These are phyloP conservation scores for Fusarium zealandicum DNA, from an alignment of 2,329 filamentous ascomycete species.

Conservation along the genomic window DNA sequence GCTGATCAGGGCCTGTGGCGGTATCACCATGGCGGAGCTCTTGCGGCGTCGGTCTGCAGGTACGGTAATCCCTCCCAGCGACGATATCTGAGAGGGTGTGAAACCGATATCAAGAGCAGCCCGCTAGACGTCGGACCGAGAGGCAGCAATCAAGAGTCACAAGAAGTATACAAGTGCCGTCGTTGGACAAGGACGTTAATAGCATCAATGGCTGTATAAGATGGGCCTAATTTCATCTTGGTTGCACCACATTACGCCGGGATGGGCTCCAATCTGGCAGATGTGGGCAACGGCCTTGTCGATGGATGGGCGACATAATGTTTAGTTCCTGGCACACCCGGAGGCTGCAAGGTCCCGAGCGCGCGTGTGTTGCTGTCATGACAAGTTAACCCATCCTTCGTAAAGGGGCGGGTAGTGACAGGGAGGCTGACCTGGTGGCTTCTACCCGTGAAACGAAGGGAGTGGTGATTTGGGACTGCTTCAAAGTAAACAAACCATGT, in stretches of 20 bases:
- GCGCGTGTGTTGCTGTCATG: constrained; percentile 16
- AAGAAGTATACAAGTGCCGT: neutral
- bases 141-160: neutral
- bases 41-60: constrained; percentile 4
- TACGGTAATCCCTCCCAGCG: constrained; percentile 1
- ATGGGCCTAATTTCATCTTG: constrained; percentile 9
- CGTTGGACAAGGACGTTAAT: constrained; percentile 18
- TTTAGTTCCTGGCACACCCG: neutral
- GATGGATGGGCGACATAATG: too few relatives aligned
- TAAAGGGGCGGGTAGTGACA: constrained; percentile 32
- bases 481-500: constrained; percentile 19
- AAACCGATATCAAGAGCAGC: constrained; percentile 5
- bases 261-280: too few relatives aligned
- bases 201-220: constrained; percentile 15
- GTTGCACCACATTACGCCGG: constrained; percentile 20
- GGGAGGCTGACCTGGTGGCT: constrained; percentile 20
- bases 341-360: constrained; percentile 31
- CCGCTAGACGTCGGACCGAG: neutral
- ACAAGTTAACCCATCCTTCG: constrained; percentile 6
- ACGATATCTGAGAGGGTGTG: constrained; percentile 14
- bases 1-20: constrained; percentile 16
- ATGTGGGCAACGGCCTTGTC: too few relatives aligned
- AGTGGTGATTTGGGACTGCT: constrained; percentile 31
- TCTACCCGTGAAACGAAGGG: constrained; percentile 21
- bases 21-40: constrained; percentile 10